Base-by-base conservation (phyloP, 1,139 yeast genomes). In the Yamadazyma taylorii region DNA sequence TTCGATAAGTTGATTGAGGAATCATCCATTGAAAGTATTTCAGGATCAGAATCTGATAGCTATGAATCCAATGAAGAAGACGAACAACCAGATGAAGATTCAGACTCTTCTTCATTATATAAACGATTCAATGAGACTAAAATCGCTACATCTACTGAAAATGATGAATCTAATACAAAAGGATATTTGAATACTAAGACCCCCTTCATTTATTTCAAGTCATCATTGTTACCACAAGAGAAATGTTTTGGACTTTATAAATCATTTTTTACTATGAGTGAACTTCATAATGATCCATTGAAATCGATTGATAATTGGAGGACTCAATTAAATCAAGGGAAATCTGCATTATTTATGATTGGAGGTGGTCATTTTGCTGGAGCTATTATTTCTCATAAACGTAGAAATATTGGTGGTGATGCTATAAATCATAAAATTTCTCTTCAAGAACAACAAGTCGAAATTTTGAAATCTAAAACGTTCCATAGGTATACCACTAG, bases 331-430 rank as follows among this genome's bases (percentile, higher is more conserved):
- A 22, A 47, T 50, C 3, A 44, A 6, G 48, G 64, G 3, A 69
- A 73, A 43, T 87, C 87, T 3, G 96, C 95, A 1, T 63, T 92
- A 11, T 76, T 92, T 47, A 88, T 94, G 96, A 78, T 92, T 40
- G 97, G 97, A 9, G 97, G 98, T 33, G 99, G 98, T 29, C 97
- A 94, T 63, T 94, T 92, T 67, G 96, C 97, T 0, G 98, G 95
- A 10, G 97, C 96, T 0, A 84, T 92, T 30, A 72, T 94, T 10
- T 80, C 89, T 2, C 97, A 90, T 54, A 68, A 68, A 31, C 81
- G 80, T 16, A 71, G 67, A 45, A 67, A 68, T 28, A 71, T 76
- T 3, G 75, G 76, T 48, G 85, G 89, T 41, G 61, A 76, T 46
- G 67, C 68, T 17, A 69, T 73, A 5, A 69, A 70, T 23, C 59